These are phyloP conservation scores for Eucalyptus victrix DNA, from an alignment of 345 rosid genomes.

Conservation along the genomic window DNA sequence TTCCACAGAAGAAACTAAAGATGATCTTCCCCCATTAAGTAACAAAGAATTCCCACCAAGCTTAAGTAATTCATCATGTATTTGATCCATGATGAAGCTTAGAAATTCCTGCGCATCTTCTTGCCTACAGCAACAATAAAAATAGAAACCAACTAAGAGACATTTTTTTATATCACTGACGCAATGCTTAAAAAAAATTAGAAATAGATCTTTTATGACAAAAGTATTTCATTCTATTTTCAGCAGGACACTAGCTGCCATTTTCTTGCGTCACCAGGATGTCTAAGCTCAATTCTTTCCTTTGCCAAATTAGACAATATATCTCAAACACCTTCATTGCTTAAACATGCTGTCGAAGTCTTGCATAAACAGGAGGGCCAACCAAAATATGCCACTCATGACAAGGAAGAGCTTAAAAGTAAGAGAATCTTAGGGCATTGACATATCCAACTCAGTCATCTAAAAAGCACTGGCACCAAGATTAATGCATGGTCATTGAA, in stretches of 20 bases:
- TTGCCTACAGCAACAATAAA: conserved; percentile 37
- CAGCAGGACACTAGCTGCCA: not conserved
- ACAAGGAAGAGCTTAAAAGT: not conserved
- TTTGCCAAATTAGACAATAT: not conserved
- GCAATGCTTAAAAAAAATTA: not conserved
- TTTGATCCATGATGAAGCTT: conserved; percentile 85
- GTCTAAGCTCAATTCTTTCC: not conserved
- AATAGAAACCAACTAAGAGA: not conserved
- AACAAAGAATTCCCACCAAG: conserved; percentile 33
- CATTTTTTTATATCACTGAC: not conserved
- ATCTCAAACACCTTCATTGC: not conserved
- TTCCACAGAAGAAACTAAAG: conserved; percentile 45
- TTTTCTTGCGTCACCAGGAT: not conserved
- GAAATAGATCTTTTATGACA: not conserved
- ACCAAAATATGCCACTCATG: not conserved
- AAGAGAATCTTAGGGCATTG: not conserved
- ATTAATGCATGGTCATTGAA: not conserved
- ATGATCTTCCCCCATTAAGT: conserved; percentile 22
- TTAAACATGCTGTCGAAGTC: not conserved
- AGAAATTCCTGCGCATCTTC: conserved; percentile 99
- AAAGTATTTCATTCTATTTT: not conserved
- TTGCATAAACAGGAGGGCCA: not conserved
- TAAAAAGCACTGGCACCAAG: not conserved
- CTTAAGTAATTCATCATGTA: conserved; percentile 81
- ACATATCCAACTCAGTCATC: not conserved